Conservation (phyloP, 2,329 filamentous ascomycete species). For the Periconia sp. region DNA sequence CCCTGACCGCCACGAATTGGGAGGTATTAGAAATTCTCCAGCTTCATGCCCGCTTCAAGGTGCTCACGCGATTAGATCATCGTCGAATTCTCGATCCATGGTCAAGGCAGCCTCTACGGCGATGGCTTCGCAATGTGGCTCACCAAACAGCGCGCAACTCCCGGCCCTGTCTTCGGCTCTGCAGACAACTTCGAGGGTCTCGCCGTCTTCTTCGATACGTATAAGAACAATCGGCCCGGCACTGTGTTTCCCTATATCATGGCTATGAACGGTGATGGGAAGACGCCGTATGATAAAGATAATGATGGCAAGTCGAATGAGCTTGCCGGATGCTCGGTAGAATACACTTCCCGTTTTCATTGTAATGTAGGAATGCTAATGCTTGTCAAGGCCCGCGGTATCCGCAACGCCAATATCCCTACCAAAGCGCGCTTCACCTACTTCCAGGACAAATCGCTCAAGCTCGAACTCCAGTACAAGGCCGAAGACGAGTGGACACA, state of each 20-base stretch:
- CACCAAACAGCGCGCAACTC: constrained; percentile 84
- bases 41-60: background rate
- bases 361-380: too few species aligned
- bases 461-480: constrained; percentile 94
- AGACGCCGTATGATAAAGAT: constrained; percentile 87
- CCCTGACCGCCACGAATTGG: constrained; percentile 97
- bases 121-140: constrained; percentile 99
- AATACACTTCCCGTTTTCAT: too few species aligned
- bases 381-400: constrained; percentile 79
- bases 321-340: constrained; percentile 88
- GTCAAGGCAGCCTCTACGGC: constrained; percentile 86
- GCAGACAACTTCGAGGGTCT: constrained; percentile 90
- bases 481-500: constrained; percentile 82
- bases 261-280: constrained; percentile 95
- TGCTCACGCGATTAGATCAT: constrained; percentile 66
- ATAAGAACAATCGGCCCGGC: constrained; percentile 98
- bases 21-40: constrained; percentile 65
- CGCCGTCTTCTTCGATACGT: constrained; percentile 96
- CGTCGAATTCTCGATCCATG: constrained; percentile 93
- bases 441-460: constrained; percentile 93
- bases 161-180: constrained; percentile 86
- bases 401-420: constrained; percentile 74
- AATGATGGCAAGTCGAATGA: constrained; percentile 95
- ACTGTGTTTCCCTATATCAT: constrained; percentile 97
- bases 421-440: constrained; percentile 91